phyloP scores from a whole-genome alignment of 2,329 filamentous ascomycete species.

The Sporothrix phasma region DNA sequence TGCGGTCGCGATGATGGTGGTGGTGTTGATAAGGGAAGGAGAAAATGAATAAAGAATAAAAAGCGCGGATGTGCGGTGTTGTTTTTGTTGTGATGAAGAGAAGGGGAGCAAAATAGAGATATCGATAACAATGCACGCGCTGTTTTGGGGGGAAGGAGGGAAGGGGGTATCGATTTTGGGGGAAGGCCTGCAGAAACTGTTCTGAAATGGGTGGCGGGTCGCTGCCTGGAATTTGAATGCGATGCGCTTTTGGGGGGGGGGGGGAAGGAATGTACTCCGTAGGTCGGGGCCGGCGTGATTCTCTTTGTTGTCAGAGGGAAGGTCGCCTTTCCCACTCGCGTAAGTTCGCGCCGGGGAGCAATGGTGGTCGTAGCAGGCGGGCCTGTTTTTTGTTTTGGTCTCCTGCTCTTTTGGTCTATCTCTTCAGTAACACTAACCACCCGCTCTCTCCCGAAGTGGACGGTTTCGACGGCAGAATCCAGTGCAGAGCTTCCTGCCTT shows the following conservation, averaged over 20 bases:
- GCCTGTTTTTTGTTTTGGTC: not conserved
- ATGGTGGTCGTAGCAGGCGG: not conserved
- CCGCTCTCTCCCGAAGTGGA: not conserved
- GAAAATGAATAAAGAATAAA: not conserved
- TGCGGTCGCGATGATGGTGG: not conserved
- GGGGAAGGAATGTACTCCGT: slow-evolving; percentile 2
- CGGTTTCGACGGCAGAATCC: not conserved
- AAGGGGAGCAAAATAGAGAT: not conserved
- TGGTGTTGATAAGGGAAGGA: not conserved
- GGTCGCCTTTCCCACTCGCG: not conserved
- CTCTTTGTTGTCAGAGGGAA: not conserved
- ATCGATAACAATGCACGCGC: slow-evolving; percentile 8
- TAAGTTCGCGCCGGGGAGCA: not conserved
- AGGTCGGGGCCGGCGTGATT: not conserved
- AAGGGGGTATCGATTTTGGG: slow-evolving; percentile 4
- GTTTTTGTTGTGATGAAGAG: slow-evolving; percentile 10
- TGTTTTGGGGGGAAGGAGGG: not conserved
- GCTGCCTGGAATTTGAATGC: slow-evolving; percentile 9
- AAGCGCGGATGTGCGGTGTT: not conserved
- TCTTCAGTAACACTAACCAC: not conserved
- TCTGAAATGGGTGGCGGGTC: slow-evolving; percentile 6
- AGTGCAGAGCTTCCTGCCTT: too few relatives aligned
- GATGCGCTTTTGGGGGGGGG: slow-evolving; percentile 2
- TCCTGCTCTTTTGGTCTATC: not conserved
- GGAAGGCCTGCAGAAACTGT: not conserved